Evolutionary conservation across 2,329 filamentous ascomycete species (phyloP).

Genomic region (Rhinocladiella similis): DNA sequence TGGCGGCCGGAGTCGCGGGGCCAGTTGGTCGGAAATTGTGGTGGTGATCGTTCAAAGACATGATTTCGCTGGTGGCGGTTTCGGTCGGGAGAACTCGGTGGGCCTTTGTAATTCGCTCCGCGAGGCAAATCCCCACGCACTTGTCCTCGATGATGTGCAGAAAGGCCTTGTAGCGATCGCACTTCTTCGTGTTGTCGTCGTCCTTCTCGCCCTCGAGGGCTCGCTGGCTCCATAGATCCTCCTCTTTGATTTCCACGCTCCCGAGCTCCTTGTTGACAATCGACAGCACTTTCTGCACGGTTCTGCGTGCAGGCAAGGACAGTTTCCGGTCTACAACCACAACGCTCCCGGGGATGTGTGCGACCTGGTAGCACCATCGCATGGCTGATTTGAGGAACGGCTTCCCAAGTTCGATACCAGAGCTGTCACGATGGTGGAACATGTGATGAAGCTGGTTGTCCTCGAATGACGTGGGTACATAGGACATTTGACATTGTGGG

Average conservation of each 20-base stretch:
- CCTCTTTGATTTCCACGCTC: conserved; percentile 59
- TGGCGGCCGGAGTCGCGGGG: conserved; percentile 13
- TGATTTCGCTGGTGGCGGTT: conserved; percentile 19
- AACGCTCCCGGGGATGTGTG: conserved; percentile 54
- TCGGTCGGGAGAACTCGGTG: conserved; percentile 43
- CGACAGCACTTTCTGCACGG: conserved; percentile 58
- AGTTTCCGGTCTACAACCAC: conserved; percentile 60
- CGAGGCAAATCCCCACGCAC: conserved; percentile 63
- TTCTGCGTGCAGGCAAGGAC: conserved; percentile 50
- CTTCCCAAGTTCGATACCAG: conserved; percentile 62
- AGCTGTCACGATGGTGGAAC: conserved; percentile 62
- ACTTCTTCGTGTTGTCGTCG: conserved; percentile 31
- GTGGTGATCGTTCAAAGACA: conserved; percentile 19
- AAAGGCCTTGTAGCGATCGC: conserved; percentile 60
- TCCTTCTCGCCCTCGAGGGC: conserved; percentile 35
- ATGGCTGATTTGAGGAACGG: conserved; percentile 55
- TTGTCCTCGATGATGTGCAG: conserved; percentile 62
- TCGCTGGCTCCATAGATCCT: conserved; percentile 57
- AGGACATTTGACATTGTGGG: conserved; percentile 65
- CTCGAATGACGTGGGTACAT: conserved; percentile 61
- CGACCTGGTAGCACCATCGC: conserved; percentile 53
- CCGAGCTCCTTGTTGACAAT: conserved; percentile 64
- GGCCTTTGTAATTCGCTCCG: conserved; percentile 61
- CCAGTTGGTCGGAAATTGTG: not conserved
- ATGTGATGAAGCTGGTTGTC: conserved; percentile 64